These are phyloP conservation scores for Amaranthus cruentus DNA, from an alignment of 148 eudicot species.

Conservation along the genomic window DNA sequence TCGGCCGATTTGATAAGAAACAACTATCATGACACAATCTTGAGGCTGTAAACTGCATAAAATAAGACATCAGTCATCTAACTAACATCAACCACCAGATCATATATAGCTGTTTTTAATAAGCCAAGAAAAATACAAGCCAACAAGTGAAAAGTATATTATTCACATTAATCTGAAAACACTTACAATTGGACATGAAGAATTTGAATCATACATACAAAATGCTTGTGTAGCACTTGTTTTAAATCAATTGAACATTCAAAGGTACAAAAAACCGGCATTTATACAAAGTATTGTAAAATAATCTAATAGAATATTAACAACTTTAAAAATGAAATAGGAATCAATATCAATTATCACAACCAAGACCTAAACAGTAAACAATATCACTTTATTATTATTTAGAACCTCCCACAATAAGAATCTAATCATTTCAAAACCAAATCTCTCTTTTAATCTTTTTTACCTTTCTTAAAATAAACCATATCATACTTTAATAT, in stretches of 20 bases:
- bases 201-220: conserved; percentile 2
- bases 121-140: too few species aligned
- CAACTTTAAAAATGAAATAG: conserved; percentile 24
- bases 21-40: not conserved
- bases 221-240: conserved; percentile 17
- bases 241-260: conserved; percentile 5
- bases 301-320: conserved; percentile 20
- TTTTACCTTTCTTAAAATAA: conserved; percentile 29
- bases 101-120: not conserved
- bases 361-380: conserved; percentile 15
- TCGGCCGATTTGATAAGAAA: not conserved
- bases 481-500: conserved; percentile 55
- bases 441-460: conserved; percentile 22
- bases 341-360: conserved; percentile 27
- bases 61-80: not conserved
- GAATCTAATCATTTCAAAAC: conserved; percentile 38
- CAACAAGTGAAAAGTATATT: not conserved
- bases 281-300: conserved; percentile 19
- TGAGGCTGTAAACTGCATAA: too few species aligned
- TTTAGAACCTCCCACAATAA: conserved; percentile 16
- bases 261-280: conserved; percentile 19
- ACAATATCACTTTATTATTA: too few species aligned
- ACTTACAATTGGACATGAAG: not conserved
- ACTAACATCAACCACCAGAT: not conserved
- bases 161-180: conserved; percentile 5